These are phyloP conservation scores for Globisporangium middletonii DNA, from an alignment of 352 stramenopile species.

Conservation along the genomic window DNA sequence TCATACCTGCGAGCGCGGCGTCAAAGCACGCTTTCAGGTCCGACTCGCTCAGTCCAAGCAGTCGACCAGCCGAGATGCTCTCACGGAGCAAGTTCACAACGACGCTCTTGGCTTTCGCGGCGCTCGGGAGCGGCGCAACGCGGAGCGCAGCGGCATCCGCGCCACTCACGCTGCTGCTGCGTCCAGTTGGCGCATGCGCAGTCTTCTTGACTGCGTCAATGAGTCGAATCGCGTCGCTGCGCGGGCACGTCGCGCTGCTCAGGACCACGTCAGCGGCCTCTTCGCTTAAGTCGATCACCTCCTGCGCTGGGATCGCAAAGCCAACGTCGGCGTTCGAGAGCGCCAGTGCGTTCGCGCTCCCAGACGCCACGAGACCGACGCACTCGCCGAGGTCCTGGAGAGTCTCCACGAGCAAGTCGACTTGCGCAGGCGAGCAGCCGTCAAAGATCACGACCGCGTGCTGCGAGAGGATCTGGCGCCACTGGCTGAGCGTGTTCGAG, in stretches of 20 bases:
- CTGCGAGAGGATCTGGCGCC: constrained; percentile 35
- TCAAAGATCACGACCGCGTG: constrained; percentile 44
- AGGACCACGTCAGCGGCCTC: constrained; percentile 41
- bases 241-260: constrained; percentile 28
- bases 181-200: background rate
- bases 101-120: constrained; percentile 11
- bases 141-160: background rate
- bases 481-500: constrained; percentile 46
- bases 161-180: no score
- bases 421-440: constrained; percentile 28
- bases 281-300: constrained; percentile 43
- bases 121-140: constrained; percentile 7
- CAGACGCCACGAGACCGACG: constrained; percentile 37
- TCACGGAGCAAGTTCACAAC: constrained; percentile 33
- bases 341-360: constrained; percentile 36
- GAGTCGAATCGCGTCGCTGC: constrained; percentile 41
- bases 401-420: constrained; percentile 44
- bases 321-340: constrained; percentile 40
- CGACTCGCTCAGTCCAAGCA: constrained; percentile 24
- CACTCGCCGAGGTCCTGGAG: constrained; percentile 47
- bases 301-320: constrained; percentile 34
- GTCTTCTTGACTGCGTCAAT: constrained; percentile 41
- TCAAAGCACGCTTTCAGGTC: constrained; percentile 31
- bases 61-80: constrained; percentile 20
- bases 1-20: constrained; percentile 12